A percentile compares a stretch with the other conserved stretches of the same genome.
These are phyloP conservation scores for Rhodotorula sp. DNA, from an alignment of 1,284 basidiomycete species.

Conservation along the genomic window DNA sequence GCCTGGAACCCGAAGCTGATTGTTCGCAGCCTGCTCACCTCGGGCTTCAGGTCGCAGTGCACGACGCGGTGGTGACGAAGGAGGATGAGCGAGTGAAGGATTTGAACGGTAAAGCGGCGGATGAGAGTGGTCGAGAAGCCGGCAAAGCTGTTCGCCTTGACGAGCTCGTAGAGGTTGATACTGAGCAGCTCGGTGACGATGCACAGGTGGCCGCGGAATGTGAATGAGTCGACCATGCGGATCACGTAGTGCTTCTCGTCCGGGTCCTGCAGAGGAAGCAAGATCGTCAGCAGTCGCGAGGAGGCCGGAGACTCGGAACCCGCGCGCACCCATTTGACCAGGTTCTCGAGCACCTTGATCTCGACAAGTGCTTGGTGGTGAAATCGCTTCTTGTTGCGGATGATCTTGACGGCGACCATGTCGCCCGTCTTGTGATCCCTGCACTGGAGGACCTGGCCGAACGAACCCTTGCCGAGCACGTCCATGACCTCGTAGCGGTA, in stretches of 20 bases:
- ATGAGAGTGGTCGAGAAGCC: slow-evolving; percentile 95
- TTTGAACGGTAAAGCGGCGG: slow-evolving; percentile 92
- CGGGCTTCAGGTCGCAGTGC: slow-evolving; percentile 99
- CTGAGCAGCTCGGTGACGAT: slow-evolving; percentile 97
- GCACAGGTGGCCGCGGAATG: slow-evolving; percentile 95
- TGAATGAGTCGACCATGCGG: slow-evolving; percentile 98
- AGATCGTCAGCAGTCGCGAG: slow-evolving; percentile 1
- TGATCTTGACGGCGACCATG: slow-evolving; percentile 97
- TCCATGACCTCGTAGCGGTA: slow-evolving; percentile 94
- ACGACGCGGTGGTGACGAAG: slow-evolving; percentile 97
- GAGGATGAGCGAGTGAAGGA: slow-evolving; percentile 82
- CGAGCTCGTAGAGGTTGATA: slow-evolving; percentile 98
- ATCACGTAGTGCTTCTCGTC: slow-evolving; percentile 97
- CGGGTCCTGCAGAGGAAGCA: slow-evolving; percentile 65
- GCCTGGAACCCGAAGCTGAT: too few species aligned
- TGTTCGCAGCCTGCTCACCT: slow-evolving; percentile 64
- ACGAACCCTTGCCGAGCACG: slow-evolving; percentile 94
- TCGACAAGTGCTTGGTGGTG: slow-evolving; percentile 98
- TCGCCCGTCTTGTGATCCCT: slow-evolving; percentile 95
- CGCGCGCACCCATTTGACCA: slow-evolving; percentile 84
- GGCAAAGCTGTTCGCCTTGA: slow-evolving; percentile 97
- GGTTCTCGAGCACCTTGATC: slow-evolving; percentile 95
- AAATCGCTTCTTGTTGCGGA: slow-evolving; percentile 98
- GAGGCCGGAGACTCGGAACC: not conserved
- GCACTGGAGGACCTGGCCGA: slow-evolving; percentile 95